Evolutionary conservation across 2,329 filamentous ascomycete species (phyloP).

Genomic region (Xylariales sp.): DNA sequence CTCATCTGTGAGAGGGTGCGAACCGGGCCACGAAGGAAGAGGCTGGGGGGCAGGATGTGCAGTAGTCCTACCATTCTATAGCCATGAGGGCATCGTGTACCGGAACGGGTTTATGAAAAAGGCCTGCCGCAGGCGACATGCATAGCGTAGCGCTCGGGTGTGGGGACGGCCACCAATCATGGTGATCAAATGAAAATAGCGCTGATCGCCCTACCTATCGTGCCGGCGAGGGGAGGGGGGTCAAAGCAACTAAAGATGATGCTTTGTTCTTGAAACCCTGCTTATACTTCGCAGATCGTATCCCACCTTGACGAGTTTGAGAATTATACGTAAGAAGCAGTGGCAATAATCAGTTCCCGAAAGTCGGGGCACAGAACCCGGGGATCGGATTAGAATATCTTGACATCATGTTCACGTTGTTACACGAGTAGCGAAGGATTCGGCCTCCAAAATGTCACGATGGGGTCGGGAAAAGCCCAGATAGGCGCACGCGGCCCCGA

Average conservation of each 20-base stretch:
- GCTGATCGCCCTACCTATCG: conserved; percentile 9
- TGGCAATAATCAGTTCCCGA: background rate
- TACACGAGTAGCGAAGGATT: background rate
- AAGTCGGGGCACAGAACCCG: background rate
- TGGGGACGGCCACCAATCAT: background rate
- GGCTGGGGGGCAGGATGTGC: background rate
- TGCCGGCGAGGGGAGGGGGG: background rate
- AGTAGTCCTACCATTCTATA: background rate
- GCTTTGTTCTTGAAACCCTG: background rate
- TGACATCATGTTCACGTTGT: background rate
- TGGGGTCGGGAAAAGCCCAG: no score
- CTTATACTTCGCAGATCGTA: conserved; percentile 5
- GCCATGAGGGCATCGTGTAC: background rate
- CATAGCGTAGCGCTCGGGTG: background rate
- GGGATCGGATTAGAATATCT: background rate
- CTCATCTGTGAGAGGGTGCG: background rate
- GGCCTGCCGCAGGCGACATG: background rate
- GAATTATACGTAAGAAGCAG: background rate
- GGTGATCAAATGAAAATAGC: background rate
- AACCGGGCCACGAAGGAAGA: conserved; percentile 8
- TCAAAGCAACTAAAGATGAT: background rate
- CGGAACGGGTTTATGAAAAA: background rate
- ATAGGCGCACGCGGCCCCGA: no score
- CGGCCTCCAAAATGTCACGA: background rate
- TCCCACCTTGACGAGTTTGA: background rate